Conservation (phyloP, 2,329 filamentous ascomycete species). For the Aspergillus pseudoterreus region DNA sequence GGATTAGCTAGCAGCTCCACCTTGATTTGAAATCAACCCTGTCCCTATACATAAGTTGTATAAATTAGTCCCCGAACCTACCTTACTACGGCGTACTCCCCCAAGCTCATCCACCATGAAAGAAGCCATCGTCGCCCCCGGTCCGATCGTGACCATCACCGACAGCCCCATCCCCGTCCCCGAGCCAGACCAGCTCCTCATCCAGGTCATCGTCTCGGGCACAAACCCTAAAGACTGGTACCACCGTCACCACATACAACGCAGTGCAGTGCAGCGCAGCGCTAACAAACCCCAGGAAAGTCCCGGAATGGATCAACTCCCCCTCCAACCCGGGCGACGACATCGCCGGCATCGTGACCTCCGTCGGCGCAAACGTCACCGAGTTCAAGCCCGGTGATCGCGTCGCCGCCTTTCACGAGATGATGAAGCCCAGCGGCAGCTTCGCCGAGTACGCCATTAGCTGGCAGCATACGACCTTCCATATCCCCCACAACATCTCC, state of each 20-base stretch:
- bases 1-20: no score
- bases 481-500: slow-evolving; percentile 45
- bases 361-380: slow-evolving; percentile 49
- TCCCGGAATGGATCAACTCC: background rate
- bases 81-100: no score
- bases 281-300: slow-evolving; percentile 26
- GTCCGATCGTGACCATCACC: slow-evolving; percentile 31
- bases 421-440: slow-evolving; percentile 46
- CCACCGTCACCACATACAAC: background rate
- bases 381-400: slow-evolving; percentile 55
- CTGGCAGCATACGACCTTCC: slow-evolving; percentile 52
- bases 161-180: slow-evolving; percentile 43
- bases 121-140: slow-evolving; percentile 5
- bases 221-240: slow-evolving; percentile 48
- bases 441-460: slow-evolving; percentile 57
- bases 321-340: slow-evolving; percentile 50
- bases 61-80: no score
- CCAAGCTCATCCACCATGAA: slow-evolving; percentile 1
- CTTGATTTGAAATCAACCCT: no score
- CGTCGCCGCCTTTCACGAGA: slow-evolving; percentile 48
- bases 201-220: slow-evolving; percentile 39
- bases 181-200: slow-evolving; percentile 34
- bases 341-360: slow-evolving; percentile 50
- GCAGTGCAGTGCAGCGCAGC: background rate
- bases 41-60: no score